Evolutionary conservation across 495 filamentous ascomycete genomes (phyloP).

Genomic region (Hypoxylon trugodes): DNA sequence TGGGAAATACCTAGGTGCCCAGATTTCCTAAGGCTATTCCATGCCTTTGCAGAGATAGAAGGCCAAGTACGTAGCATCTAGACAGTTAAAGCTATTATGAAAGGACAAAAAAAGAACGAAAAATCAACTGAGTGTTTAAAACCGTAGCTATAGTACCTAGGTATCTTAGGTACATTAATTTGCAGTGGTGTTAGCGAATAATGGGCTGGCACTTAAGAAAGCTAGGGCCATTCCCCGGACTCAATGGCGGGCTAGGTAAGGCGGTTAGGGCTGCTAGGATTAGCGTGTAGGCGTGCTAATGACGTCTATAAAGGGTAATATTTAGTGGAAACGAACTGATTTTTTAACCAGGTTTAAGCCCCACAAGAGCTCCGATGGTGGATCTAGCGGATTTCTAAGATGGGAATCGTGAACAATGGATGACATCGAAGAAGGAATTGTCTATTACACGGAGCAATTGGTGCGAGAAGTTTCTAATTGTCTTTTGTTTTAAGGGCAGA

Average conservation of each 20-base stretch:
- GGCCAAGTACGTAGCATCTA: no score
- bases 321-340: constrained; percentile 4
- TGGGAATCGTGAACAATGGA: constrained; percentile 6
- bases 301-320: constrained; percentile 25
- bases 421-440: constrained; percentile 11
- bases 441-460: constrained; percentile 12
- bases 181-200: neutral
- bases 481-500: no score
- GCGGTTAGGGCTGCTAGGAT: no score
- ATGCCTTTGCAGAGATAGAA: no score
- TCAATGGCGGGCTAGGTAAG: no score
- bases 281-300: constrained; percentile 3
- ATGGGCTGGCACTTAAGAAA: neutral
- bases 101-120: no score
- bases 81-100: no score
- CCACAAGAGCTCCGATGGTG: constrained; percentile 35
- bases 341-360: constrained; percentile 15
- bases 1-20: no score
- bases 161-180: neutral
- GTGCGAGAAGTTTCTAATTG: constrained; percentile 14
- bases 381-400: neutral
- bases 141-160: neutral
- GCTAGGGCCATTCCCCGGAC: constrained; percentile 20
- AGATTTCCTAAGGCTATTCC: no score
- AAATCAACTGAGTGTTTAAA: no score